These are phyloP conservation scores for Quercus engelmannii DNA, from an alignment of 306 rosid genomes.

Conservation along the genomic window DNA sequence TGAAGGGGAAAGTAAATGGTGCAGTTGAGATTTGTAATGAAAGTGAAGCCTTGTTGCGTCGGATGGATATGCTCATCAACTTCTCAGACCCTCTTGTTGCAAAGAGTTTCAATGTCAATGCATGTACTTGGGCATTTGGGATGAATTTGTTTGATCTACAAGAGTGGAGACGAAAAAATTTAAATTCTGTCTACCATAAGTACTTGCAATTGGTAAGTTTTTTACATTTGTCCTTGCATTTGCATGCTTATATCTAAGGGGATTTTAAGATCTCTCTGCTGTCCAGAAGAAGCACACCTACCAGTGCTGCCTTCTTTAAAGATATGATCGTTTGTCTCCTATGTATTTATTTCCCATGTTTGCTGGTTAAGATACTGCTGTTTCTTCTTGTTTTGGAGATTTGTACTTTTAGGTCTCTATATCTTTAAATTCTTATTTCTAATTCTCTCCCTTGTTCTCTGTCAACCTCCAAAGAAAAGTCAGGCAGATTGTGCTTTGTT, in stretches of 20 bases:
- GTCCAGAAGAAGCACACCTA: not conserved
- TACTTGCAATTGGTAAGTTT: constrained; percentile 66
- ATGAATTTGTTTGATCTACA: constrained; percentile 81
- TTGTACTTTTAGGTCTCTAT: not conserved
- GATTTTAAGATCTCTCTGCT: not conserved
- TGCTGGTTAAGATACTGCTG: not conserved
- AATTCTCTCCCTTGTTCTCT: too few species aligned
- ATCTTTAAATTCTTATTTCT: not conserved
- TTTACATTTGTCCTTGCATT: not conserved
- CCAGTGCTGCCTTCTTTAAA: too few species aligned
- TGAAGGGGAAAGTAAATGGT: constrained; percentile 73
- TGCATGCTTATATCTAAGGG: not conserved
- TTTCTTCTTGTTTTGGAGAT: not conserved
- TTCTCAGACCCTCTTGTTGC: constrained; percentile 81
- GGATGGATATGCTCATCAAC: constrained; percentile 67
- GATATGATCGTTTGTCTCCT: not conserved
- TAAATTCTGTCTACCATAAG: constrained; percentile 61
- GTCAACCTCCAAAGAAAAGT: too few species aligned
- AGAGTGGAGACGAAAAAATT: constrained; percentile 71
- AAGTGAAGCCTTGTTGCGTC: constrained; percentile 51
- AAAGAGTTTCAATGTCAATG: constrained; percentile 58
- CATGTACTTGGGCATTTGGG: constrained; percentile 99
- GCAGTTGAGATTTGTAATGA: constrained; percentile 79
- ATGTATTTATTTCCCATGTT: not conserved
- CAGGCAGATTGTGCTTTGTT: not conserved